Evolutionary conservation across 2,329 filamentous ascomycete genomes (phyloP), one percentile per base, ranked within the genome.

Genomic region (Nemania sp.): DNA sequence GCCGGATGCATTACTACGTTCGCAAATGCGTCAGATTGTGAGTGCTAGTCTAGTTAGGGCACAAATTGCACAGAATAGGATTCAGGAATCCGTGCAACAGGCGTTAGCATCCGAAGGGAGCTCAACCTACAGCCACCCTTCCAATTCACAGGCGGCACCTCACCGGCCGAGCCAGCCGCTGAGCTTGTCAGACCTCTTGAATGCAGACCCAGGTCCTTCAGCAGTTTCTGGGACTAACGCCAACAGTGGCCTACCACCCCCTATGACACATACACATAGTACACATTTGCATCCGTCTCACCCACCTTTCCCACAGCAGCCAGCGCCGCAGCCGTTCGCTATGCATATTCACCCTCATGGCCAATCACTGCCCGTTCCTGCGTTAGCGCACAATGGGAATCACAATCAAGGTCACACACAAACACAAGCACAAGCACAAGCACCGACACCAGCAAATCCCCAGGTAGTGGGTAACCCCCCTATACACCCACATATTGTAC

Each of bases 11-110:
- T 79, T 84, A 35, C 73, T 81, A 15, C 81, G 86, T 41, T 80
- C 82, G 3, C 84, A 86, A 65, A 79, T 89, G 10, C 81, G 87
- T 49, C 81, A 85, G 64, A 81, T 83, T 0, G 83, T 88, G 2
- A 82, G 82, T 24, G 79, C 80, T 13, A 83, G 85, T 4, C 68
- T 87, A 24, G 77, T 84, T 35, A 76, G 81, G 32, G 78, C 82
- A 1, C 85, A 87, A 64, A 80, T 83, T 26, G 81, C 81, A 20
- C 84, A 86, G 58, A 76, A 75, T 54, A 74, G 75, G 22, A 73
- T 74, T 27, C 73, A 70, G 45, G 74, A 75, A 62, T 74, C 75
- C 20, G 70, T 73, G 13, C 75, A 77, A 24, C 74, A 74, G 8
- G 72, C 73, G n/a, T 66, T 63, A 5, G 56, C 53, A 0, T 62